Evolutionary conservation across 805 yeast genomes (phyloP), one percentile per base, ranked within the genome.

Genomic region (Lipomyces chichibuensis): DNA sequence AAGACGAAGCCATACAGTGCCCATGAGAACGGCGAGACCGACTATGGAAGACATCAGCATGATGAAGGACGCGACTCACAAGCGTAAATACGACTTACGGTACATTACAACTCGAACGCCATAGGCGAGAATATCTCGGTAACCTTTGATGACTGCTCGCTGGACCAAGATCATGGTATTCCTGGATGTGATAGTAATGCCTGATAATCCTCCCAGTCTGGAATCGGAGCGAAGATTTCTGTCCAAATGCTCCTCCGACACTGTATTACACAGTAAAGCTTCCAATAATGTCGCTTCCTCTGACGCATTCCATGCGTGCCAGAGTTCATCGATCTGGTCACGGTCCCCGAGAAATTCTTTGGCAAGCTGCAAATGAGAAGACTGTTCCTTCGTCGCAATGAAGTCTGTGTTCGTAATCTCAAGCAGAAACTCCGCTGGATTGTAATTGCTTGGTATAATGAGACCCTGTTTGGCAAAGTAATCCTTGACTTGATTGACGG

Each of bases 21-120:
- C 83, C 83, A 80, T 80, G 72, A 80, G 65, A 23, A 80, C 70
- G 9, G 83, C 82, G 62, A 80, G 74, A 23, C 81, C 80, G 7
- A 80, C 49, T 43, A 43, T 6, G n/a, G 9, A 43, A 43, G 8
- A 43, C 3, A n/a, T 60, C 20, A 14, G 35, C 6, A 23, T 29
- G 32, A 53, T 27, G 32, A 32, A 53, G n/a, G 57, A 29, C 11
- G 6, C 35, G 8, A 8, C 35, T 53, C 57, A 53, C 6, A n/a
- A 7, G 20, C 6, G 51, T 8, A 7, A 6, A n/a, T n/a, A 43
- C 9, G 23, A 43, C 49, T 6, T 43, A 43, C 49, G 33, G 64
- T 80, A 80, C 82, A 80, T 80, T 20, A 72, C 71, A 32, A 80
- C 61, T 60, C 83, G 72, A 23, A 79, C 80, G 66, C 77, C 74